phyloP scores from a whole-genome alignment of 2,329 filamentous ascomycete species.

The Phyllosticta capitalensis region DNA sequence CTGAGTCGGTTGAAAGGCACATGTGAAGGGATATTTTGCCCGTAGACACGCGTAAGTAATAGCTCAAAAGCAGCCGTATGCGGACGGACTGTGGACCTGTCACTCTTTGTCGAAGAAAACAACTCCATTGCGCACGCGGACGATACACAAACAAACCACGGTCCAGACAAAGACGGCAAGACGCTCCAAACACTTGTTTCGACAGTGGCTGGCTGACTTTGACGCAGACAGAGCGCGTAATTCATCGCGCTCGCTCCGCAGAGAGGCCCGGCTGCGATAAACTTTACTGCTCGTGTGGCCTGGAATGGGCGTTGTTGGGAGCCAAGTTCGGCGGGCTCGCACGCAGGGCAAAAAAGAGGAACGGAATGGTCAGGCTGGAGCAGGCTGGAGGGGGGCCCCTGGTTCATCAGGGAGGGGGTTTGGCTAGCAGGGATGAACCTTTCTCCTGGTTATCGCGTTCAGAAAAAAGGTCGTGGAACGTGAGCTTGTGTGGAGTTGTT shows the following conservation, averaged over 20 bases:
- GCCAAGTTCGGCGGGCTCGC: neutral
- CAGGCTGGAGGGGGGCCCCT: neutral
- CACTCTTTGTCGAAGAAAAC: no score
- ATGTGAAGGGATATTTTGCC: no score
- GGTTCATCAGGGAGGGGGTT: neutral
- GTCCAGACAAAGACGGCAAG: neutral
- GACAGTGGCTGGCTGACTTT: neutral
- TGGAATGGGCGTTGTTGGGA: neutral
- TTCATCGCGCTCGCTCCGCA: neutral
- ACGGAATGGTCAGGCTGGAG: neutral
- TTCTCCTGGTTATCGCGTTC: neutral
- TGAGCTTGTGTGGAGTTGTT: neutral
- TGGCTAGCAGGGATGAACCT: neutral
- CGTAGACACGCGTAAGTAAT: no score
- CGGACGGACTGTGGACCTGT: no score
- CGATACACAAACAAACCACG: neutral
- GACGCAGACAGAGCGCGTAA: neutral
- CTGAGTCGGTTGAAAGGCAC: no score
- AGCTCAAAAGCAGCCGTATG: no score
- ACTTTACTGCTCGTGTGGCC: neutral
- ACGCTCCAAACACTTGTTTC: neutral
- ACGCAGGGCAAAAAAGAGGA: neutral
- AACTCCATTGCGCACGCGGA: neutral
- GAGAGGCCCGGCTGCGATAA: neutral
- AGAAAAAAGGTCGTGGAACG: neutral